phyloP scores from a whole-genome alignment of 192 early-diverging fungal species.

The Coemansia guatemalensis region DNA sequence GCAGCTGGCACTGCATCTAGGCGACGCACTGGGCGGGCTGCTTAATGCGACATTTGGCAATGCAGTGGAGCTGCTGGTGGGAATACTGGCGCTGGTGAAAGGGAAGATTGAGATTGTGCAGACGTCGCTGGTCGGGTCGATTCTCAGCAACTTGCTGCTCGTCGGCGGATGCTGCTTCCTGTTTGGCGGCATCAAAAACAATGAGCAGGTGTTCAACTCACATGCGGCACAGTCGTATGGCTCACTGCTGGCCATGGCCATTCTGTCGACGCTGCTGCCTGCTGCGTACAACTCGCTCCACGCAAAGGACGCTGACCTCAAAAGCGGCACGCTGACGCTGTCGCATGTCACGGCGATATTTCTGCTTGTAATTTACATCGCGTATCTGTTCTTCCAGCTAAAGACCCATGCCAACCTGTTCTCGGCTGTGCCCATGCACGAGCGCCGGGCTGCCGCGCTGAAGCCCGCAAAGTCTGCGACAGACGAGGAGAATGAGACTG shows the following conservation, averaged over 20 bases:
- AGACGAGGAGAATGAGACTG: constrained; percentile 10
- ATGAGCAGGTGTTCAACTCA: constrained; percentile 67
- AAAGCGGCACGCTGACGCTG: constrained; percentile 56
- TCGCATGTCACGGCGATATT: constrained; percentile 69
- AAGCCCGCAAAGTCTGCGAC: constrained; percentile 13
- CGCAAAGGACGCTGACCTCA: constrained; percentile 41
- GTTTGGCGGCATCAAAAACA: constrained; percentile 74
- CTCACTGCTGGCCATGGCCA: constrained; percentile 64
- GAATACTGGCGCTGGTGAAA: constrained; percentile 76
- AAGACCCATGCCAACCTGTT: constrained; percentile 75
- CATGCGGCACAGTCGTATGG: constrained; percentile 78
- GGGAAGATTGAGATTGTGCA: constrained; percentile 83
- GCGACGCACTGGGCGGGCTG: constrained; percentile 77
- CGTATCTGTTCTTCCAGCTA: constrained; percentile 71
- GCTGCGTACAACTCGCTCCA: constrained; percentile 62
- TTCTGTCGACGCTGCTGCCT: constrained; percentile 68
- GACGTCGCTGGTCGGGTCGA: constrained; percentile 85
- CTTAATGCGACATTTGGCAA: constrained; percentile 83
- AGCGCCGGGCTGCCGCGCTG: constrained; percentile 30
- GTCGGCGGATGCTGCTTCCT: constrained; percentile 89
- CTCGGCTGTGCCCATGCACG: constrained; percentile 30
- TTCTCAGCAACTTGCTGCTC: constrained; percentile 84
- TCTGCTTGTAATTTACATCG: constrained; percentile 65
- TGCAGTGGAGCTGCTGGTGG: constrained; percentile 83
- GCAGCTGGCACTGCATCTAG: constrained; percentile 61